phyloP scores from a whole-genome alignment of 2,329 filamentous ascomycete genomes.

The Fusarium annulatum region DNA sequence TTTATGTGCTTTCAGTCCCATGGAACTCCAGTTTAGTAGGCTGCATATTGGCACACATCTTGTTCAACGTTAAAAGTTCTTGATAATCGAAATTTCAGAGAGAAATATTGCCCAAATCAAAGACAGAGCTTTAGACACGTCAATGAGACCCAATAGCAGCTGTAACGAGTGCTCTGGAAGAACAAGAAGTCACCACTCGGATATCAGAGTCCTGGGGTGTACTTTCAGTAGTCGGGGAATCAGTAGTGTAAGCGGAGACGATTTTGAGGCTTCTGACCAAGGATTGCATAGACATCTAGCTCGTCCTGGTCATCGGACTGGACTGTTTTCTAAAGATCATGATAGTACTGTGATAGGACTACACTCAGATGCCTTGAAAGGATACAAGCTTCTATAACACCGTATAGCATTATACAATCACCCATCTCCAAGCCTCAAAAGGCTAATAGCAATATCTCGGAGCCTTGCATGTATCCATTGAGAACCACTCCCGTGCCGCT shows the following conservation, averaged over 20 bases:
- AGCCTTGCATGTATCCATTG: background rate
- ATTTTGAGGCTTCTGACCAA: background rate
- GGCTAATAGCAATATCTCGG: background rate
- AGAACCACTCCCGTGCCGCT: background rate
- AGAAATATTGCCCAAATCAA: background rate
- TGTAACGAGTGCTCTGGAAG: too few relatives aligned
- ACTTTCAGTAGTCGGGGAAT: background rate
- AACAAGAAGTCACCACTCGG: background rate
- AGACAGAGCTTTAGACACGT: background rate
- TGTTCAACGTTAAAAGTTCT: background rate
- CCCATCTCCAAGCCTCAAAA: background rate
- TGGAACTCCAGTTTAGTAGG: background rate
- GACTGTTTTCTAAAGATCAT: background rate
- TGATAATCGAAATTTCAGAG: background rate
- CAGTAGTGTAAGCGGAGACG: background rate
- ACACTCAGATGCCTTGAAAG: fast-evolving
- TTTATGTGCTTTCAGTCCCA: background rate
- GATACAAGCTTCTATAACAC: background rate
- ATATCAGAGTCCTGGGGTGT: background rate
- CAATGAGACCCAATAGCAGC: background rate
- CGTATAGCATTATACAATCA: too few relatives aligned
- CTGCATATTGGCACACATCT: background rate
- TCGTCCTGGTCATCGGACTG: background rate
- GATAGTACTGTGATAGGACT: background rate
- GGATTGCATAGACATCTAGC: background rate